These are phyloP conservation scores for Takashimella koratensis DNA, from an alignment of 1,284 basidiomycete species.

Conservation along the genomic window DNA sequence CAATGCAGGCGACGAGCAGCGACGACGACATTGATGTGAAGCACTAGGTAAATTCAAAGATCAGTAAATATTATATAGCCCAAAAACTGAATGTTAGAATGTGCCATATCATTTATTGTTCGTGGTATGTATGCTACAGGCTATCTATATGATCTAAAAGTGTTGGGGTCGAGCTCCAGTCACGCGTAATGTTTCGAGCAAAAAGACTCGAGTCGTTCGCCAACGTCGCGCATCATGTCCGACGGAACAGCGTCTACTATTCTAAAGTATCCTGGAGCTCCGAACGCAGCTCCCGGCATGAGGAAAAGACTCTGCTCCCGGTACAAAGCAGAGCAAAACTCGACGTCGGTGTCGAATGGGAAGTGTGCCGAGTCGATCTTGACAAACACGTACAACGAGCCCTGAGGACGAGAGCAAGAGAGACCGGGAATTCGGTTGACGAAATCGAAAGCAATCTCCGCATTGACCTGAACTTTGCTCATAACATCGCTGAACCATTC, in stretches of 20 bases:
- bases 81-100: not conserved
- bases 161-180: not conserved
- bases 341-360: conserved; percentile 32
- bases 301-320: conserved; percentile 44
- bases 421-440: conserved; percentile 37
- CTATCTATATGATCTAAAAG: not conserved
- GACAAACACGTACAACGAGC: conserved; percentile 45
- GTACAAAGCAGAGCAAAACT: conserved; percentile 40
- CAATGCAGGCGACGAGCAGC: not conserved
- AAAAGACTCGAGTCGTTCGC: conserved; percentile 39
- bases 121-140: not conserved
- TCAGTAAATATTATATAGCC: too few species aligned
- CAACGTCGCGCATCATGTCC: conserved; percentile 37
- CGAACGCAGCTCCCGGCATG: conserved; percentile 43
- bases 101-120: too few species aligned
- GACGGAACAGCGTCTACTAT: conserved; percentile 43
- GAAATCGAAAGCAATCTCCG: conserved; percentile 27
- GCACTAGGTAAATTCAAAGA: too few species aligned
- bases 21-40: not conserved
- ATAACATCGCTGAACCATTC: conserved; percentile 41
- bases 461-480: conserved; percentile 30
- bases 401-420: conserved; percentile 31
- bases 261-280: conserved; percentile 41
- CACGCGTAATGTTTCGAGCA: conserved; percentile 13
- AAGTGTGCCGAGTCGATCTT: conserved; percentile 29